Percentiles rank a stretch among this genome's conserved stretches.
phyloP scores from a whole-genome alignment of 768 basidiomycete species.

The Leccinellum rugosiceps region DNA sequence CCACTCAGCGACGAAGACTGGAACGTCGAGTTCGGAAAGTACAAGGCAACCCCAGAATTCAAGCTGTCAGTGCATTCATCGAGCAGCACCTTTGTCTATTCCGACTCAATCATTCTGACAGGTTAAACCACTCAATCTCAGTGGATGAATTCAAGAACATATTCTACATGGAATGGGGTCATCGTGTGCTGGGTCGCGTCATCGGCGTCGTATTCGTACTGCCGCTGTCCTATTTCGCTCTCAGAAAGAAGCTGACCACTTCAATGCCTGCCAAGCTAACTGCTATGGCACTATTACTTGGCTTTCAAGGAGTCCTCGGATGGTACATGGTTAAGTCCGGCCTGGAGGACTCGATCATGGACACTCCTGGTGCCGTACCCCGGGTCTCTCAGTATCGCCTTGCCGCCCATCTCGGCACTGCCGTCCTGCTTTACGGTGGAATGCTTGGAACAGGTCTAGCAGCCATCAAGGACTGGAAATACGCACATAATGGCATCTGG shows the following conservation, averaged over 20 bases:
- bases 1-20: slow-evolving; percentile 76
- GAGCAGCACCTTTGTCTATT: background rate
- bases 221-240: slow-evolving; percentile 78
- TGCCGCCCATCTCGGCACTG: slow-evolving; percentile 91
- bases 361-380: slow-evolving; percentile 80
- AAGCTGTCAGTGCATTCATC: slow-evolving; percentile 64
- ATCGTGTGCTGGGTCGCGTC: slow-evolving; percentile 88
- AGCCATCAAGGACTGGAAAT: slow-evolving; percentile 78
- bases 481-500: slow-evolving; percentile 54
- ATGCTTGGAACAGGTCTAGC: slow-evolving; percentile 83
- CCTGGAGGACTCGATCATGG: slow-evolving; percentile 76
- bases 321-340: slow-evolving; percentile 99
- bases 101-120: slow-evolving; percentile 29
- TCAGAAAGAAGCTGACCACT: slow-evolving; percentile 64
- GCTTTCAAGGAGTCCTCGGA: slow-evolving; percentile 87
- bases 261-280: slow-evolving; percentile 61
- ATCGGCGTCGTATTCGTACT: slow-evolving; percentile 81
- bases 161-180: slow-evolving; percentile 98
- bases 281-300: slow-evolving; percentile 77
- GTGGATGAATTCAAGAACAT: slow-evolving; percentile 93
- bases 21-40: slow-evolving; percentile 89
- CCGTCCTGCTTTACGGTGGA: slow-evolving; percentile 88
- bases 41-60: slow-evolving; percentile 93
- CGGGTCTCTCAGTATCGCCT: slow-evolving; percentile 96
- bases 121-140: slow-evolving; percentile 85